phyloP scores from a whole-genome alignment of 2,329 filamentous ascomycete genomes.

The Dactylellina haptotyla region DNA sequence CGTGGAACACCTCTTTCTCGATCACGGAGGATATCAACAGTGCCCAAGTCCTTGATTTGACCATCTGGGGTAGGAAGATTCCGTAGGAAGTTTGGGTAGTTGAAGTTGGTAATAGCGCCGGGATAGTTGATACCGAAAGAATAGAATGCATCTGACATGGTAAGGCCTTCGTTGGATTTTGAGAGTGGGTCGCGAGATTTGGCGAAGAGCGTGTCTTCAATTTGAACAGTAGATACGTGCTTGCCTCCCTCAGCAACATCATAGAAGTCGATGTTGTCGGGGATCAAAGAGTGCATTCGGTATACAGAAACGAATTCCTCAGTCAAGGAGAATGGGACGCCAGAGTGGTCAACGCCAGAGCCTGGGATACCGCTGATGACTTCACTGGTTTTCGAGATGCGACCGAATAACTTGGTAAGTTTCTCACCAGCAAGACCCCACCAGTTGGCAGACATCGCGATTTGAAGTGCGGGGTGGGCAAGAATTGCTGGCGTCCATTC shows the following conservation, averaged over 20 bases:
- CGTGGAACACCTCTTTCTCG: slow-evolving; percentile 65
- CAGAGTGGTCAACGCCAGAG: slow-evolving; percentile 61
- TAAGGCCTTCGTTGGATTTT: slow-evolving; percentile 56
- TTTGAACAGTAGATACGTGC: slow-evolving; percentile 59
- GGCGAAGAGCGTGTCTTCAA: slow-evolving; percentile 60
- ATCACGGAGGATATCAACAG: slow-evolving; percentile 65
- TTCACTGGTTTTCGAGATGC: slow-evolving; percentile 62
- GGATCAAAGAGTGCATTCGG: slow-evolving; percentile 63
- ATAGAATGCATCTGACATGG: slow-evolving; percentile 63
- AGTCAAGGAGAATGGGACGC: slow-evolving; percentile 62
- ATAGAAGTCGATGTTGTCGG: slow-evolving; percentile 59
- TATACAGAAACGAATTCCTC: slow-evolving; percentile 65
- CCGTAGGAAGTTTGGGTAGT: slow-evolving; percentile 63
- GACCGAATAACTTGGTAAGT: slow-evolving; percentile 62
- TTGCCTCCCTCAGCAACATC: slow-evolving; percentile 52
- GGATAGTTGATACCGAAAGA: slow-evolving; percentile 66
- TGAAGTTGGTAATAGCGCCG: slow-evolving; percentile 63
- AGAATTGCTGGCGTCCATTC: slow-evolving; percentile 66
- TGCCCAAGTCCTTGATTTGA: slow-evolving; percentile 63
- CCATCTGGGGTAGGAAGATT: slow-evolving; percentile 63
- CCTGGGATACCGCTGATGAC: slow-evolving; percentile 62
- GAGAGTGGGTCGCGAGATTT: slow-evolving; percentile 60
- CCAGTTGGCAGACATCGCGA: slow-evolving; percentile 65
- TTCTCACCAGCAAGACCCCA: slow-evolving; percentile 64
- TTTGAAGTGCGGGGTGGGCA: slow-evolving; percentile 62